Conservation (phyloP, 768 basidiomycete genomes). For the Stropharia rugosoannulata region DNA sequence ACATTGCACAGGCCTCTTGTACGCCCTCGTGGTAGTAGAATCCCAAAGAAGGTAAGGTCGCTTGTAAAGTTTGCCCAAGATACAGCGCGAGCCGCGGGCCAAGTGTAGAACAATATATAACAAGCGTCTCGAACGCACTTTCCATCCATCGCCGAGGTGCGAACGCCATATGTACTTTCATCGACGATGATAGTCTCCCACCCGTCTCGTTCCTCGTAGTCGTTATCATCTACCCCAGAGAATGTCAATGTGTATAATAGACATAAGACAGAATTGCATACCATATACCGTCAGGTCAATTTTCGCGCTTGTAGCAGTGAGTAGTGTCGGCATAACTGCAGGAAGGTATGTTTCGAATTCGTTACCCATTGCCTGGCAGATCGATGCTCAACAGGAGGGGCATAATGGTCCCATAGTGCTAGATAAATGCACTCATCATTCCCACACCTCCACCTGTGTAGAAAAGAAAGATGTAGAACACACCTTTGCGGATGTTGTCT, state of each 20-base stretch:
- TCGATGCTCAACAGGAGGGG: constrained; percentile 64
- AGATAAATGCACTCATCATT: not conserved
- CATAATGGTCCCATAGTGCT: constrained; percentile 23
- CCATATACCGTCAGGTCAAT: constrained; percentile 76
- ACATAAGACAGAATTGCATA: constrained; percentile 25
- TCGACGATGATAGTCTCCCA: constrained; percentile 81
- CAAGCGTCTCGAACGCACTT: constrained; percentile 88
- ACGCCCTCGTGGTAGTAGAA: constrained; percentile 89
- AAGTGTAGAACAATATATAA: constrained; percentile 75
- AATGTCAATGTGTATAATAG: not conserved
- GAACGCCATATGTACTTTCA: constrained; percentile 73
- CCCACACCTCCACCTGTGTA: not conserved
- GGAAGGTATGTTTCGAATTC: constrained; percentile 89
- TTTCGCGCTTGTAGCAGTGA: constrained; percentile 76
- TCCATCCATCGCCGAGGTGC: constrained; percentile 80
- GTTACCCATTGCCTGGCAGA: constrained; percentile 80
- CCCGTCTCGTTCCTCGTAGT: constrained; percentile 60
- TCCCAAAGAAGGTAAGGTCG: constrained; percentile 65
- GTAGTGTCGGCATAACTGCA: constrained; percentile 77
- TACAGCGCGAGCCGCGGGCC: constrained; percentile 70
- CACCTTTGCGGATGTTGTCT: constrained; percentile 57
- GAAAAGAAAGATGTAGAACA: not conserved
- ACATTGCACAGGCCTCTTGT: constrained; percentile 76
- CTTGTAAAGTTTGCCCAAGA: constrained; percentile 66
- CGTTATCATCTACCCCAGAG: constrained; percentile 43